phyloP scores from a whole-genome alignment of 2,329 filamentous ascomycete species.

The Dothidotthia symphoricarpi region DNA sequence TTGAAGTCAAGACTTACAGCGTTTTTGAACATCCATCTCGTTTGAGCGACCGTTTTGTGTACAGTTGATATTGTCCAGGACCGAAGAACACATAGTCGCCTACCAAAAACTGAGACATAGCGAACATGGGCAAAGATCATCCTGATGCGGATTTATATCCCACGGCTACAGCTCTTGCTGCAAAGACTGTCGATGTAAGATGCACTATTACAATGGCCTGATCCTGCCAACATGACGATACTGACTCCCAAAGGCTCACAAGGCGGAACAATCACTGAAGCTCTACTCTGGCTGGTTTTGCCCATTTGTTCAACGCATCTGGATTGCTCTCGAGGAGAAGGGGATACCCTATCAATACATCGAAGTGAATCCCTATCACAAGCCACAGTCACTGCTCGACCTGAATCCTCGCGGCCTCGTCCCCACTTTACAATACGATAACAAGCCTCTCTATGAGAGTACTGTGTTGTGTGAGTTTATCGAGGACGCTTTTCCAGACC shows the following conservation, averaged over 20 bases:
- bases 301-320: slow-evolving; percentile 65
- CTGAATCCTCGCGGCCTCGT: slow-evolving; percentile 75
- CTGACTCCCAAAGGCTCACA: slow-evolving; percentile 25
- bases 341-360: slow-evolving; percentile 69
- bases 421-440: slow-evolving; percentile 61
- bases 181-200: slow-evolving; percentile 29
- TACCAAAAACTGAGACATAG: background rate
- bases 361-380: slow-evolving; percentile 71
- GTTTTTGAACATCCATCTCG: background rate
- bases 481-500: slow-evolving; percentile 64
- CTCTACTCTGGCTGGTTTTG: slow-evolving; percentile 77
- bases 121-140: slow-evolving; percentile 34
- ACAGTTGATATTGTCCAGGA: slow-evolving; percentile 17
- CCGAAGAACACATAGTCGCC: background rate
- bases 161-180: slow-evolving; percentile 35
- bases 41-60: background rate
- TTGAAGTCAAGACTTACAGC: slow-evolving; percentile 2
- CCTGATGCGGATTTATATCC: slow-evolving; percentile 40
- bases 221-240: background rate
- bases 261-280: slow-evolving; percentile 54
- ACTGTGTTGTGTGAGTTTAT: slow-evolving; percentile 72
- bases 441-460: slow-evolving; percentile 69
- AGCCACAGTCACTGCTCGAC: slow-evolving; percentile 64
- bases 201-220: background rate
- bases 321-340: slow-evolving; percentile 74